Evolutionary conservation across 768 basidiomycete genomes (phyloP).

Genomic region (Lentinula sp.): DNA sequence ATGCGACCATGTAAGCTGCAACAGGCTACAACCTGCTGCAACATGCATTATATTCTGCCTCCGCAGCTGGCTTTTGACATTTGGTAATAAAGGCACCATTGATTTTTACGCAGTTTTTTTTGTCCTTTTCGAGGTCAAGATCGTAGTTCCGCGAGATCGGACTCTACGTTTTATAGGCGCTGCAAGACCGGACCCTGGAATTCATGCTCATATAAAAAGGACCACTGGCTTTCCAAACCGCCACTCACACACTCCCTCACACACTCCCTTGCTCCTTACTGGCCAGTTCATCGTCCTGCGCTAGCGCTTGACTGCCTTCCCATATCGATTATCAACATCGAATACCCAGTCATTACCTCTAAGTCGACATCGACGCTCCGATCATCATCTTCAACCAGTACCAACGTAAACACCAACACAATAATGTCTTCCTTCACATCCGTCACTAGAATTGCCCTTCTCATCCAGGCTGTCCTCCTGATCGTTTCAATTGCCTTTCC

Average conservation of each 20-base stretch:
- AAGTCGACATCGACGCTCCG: background rate
- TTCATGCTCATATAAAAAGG: background rate
- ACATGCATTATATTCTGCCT: background rate
- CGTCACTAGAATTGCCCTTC: background rate
- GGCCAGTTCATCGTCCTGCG: background rate
- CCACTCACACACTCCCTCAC: background rate
- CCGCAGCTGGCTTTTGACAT: background rate
- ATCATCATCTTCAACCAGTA: background rate
- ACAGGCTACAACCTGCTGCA: background rate
- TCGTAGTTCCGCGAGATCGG: background rate
- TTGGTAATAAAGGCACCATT: background rate
- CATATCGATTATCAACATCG: background rate
- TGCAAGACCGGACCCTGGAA: background rate
- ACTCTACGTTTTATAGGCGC: background rate
- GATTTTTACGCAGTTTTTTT: background rate
- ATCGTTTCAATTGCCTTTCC: background rate
- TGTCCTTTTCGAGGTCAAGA: background rate
- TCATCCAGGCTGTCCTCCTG: background rate
- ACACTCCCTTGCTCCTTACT: background rate
- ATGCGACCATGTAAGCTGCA: background rate
- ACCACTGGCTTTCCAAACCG: background rate
- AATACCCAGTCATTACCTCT: background rate
- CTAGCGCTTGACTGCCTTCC: background rate
- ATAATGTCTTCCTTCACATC: background rate
- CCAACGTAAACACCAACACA: background rate